phyloP scores from a whole-genome alignment of 2,329 filamentous ascomycete species.

The Cercospora citrullina region DNA sequence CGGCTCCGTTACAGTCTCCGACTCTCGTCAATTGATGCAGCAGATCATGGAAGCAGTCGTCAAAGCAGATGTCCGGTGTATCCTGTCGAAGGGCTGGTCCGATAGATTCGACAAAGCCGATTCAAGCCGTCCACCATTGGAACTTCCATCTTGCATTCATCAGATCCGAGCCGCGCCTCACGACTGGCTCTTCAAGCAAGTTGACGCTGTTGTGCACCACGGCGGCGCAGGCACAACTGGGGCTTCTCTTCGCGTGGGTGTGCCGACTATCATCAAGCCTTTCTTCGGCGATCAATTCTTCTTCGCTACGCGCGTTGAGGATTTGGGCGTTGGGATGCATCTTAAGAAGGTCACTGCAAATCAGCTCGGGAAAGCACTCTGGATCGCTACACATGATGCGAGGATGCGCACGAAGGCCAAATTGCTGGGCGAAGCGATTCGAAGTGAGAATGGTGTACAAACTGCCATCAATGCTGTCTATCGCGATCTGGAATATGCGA shows the following conservation, averaged over 20 bases:
- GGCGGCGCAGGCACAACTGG: constrained; percentile 94
- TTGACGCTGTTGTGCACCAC: constrained; percentile 92
- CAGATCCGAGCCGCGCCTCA: constrained; percentile 90
- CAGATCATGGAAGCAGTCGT: constrained; percentile 90
- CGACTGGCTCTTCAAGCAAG: constrained; percentile 92
- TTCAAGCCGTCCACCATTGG: constrained; percentile 61
- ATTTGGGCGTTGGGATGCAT: constrained; percentile 87
- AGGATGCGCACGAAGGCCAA: constrained; percentile 88
- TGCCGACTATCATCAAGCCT: constrained; percentile 91
- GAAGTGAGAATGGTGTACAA: constrained; percentile 87
- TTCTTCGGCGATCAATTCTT: constrained; percentile 99
- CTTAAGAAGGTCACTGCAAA: constrained; percentile 87
- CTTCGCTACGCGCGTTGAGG: constrained; percentile 85
- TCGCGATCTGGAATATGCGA: constrained; percentile 90
- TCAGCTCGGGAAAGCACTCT: constrained; percentile 80
- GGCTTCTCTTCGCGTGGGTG: constrained; percentile 83
- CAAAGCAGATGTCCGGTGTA: constrained; percentile 90
- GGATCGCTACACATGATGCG: constrained; percentile 86
- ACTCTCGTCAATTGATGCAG: constrained; percentile 82
- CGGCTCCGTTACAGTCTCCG: constrained; percentile 89
- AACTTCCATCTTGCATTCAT: constrained; percentile 75
- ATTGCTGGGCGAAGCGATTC: constrained; percentile 80
- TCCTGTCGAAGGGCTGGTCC: constrained; percentile 96
- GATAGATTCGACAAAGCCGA: constrained; percentile 68
- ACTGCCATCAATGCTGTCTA: constrained; percentile 91